Evolutionary conservation across 352 stramenopile genomes (phyloP).

Genomic region (Globisporangium lucens): DNA sequence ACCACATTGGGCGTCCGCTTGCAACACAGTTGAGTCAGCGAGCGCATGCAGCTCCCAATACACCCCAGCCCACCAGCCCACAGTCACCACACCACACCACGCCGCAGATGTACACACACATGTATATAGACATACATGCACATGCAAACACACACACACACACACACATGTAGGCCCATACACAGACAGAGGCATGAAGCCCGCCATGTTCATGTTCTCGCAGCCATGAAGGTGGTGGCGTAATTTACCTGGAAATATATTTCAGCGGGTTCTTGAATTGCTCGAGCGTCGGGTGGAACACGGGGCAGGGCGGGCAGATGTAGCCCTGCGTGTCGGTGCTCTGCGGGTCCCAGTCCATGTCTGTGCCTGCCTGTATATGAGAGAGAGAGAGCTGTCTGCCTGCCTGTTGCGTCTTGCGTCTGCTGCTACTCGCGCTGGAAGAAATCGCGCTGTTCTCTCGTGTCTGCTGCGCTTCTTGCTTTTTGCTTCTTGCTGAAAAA

Average conservation of each 20-base stretch:
- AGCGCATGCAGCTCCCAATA: not conserved
- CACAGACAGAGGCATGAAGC: not conserved
- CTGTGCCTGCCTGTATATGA: not conserved
- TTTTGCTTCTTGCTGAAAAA: not conserved
- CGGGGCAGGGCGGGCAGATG: constrained; percentile 80
- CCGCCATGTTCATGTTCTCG: not conserved
- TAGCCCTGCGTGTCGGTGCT: constrained; percentile 58
- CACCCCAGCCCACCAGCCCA: not conserved
- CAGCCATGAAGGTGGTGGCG: not conserved
- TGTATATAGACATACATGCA: not conserved
- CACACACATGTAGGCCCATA: not conserved
- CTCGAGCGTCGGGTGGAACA: constrained; percentile 84
- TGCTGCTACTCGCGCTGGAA: not conserved
- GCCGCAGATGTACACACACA: not conserved
- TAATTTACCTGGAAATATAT: constrained; percentile 92
- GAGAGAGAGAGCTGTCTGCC: not conserved
- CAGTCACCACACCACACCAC: not conserved
- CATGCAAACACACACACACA: not conserved
- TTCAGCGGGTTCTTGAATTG: constrained; percentile 90
- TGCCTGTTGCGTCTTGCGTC: too few species aligned
- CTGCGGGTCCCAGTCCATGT: constrained; percentile 72
- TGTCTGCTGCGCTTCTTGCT: not conserved
- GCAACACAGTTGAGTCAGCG: not conserved
- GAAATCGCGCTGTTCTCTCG: not conserved
- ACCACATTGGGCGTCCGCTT: not conserved